Evolutionary conservation across 2,329 filamentous ascomycete genomes (phyloP).

Genomic region (Aspergillus texensis): DNA sequence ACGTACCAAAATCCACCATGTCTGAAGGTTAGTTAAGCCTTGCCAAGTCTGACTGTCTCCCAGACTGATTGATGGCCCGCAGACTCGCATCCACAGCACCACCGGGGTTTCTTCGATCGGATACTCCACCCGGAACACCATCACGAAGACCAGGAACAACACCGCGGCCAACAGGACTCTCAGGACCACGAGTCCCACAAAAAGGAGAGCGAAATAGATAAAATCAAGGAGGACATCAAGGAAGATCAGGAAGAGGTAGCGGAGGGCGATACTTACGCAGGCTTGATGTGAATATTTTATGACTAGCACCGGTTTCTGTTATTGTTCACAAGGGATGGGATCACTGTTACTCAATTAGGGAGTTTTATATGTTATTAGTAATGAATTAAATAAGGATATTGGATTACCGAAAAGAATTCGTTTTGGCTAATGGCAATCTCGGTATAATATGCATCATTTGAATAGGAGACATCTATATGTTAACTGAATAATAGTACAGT

Average conservation of each 20-base stretch:
- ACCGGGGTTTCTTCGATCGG: background rate
- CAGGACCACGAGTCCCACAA: background rate
- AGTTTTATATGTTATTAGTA: background rate
- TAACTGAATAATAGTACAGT: background rate
- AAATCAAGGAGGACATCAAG: background rate
- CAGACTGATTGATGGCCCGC: background rate
- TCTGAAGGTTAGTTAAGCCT: background rate
- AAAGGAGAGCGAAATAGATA: background rate
- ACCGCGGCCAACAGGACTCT: background rate
- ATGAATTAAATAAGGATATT: background rate
- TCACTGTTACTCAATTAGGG: background rate
- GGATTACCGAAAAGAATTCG: background rate
- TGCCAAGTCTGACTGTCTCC: too few species aligned
- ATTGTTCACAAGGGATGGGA: background rate
- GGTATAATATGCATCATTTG: background rate
- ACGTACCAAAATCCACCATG: background rate
- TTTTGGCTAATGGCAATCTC: background rate
- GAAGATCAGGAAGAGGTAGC: background rate
- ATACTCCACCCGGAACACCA: background rate
- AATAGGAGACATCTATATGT: background rate
- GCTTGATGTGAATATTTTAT: background rate
- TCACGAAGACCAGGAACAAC: background rate
- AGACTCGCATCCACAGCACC: slow-evolving; percentile 1
- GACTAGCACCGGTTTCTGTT: background rate
- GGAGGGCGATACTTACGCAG: background rate